Base-by-base conservation (phyloP, 352 stramenopile genomes). In the Phytophthora crassamura region DNA sequence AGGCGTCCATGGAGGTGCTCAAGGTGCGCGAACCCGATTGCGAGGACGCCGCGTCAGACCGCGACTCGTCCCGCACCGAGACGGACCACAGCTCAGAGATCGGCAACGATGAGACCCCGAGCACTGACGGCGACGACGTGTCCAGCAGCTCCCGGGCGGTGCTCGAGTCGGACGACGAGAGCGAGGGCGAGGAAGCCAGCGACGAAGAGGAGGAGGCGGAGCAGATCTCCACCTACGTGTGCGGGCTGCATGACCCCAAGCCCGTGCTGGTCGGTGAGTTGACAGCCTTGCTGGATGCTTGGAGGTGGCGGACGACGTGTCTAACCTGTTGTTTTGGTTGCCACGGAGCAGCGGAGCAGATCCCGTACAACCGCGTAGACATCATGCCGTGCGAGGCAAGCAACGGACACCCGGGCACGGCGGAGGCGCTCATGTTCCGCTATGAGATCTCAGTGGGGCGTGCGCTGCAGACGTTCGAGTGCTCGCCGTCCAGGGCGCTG, bases 161-260 rank as follows among this genome's bases (percentile, higher is more conserved):
- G 10, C 57, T 36, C 7, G 64, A 84, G 20, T 60, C 46, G 16
- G 72, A 72, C 20, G 49, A 53, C 0, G 55, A 64, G 18, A 45
- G 74, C 8, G 57, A 74, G 20, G 53, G 75, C 15, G 59, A 77
- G 28, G 61, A 78, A n/a, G 40, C 69, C 7, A 74, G 70, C n/a
- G 64, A 76, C 2, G 55, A 73, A 1, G 69, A 69, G 3, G 59
- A 72, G 15, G 64, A 67, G 9, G 61, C 69, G 33, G 55, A 77
- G n/a, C 59, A 67, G 48, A 78, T 89, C 46, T 75, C 82, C 8
- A 91, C 85, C 14, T 93, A 91, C 42, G 72, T 93, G 25, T 93
- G 85, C 49, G 81, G 86, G 54, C 69, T 90, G 9, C 85, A 93
- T 50, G 85, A 93, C 67, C 85, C 85, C 7, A 91, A 91, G 49